Evolutionary conservation across 139 green algal genomes (phyloP), one percentile per base, ranked within the genome.

Genomic region (Ostreobium quekettii): DNA sequence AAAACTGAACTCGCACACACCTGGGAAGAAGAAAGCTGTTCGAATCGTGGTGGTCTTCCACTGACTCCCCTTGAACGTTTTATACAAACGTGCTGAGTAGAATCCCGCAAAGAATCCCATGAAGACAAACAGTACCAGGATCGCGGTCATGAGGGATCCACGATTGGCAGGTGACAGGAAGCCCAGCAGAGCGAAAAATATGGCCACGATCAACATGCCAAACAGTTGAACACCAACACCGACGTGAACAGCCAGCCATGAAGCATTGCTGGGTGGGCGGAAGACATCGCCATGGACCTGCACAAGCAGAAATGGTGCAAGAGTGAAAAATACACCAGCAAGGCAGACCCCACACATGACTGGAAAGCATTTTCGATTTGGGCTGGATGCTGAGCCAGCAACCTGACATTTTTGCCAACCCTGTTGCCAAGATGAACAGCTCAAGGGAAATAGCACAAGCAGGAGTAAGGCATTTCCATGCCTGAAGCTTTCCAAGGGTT

Each of bases 201-300:
- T 95, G 35, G 91, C 97, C 11, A 97, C 81, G 4, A 96, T 30
- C 0, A 87, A 78, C 90, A 97, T 97, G 71, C 78, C 79, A 36
- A 97, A 82, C 42, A 99, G 82, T 85, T 99, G 94, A 60, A 91
- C 83, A 39, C 94, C 94, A 8, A 91, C 96, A 62, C 94, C 94
- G 22, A 94, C 84, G 47, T 87, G 91, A n/a, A 92, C 88, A 1
- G 88, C 84, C 35, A 99, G 85, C 72, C 92, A 74, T 2, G 79
- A 90, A 1, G 80, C 36, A 33, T 81, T 24, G 0, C 67, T 29
- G 0, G 94, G 94, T 0, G 94, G 78, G 19, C 94, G 82, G 77
- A 99, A 97, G n/a, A 99, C 94, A 75, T 99, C 94, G 29, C 94
- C 94, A 74, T 99, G 94, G 42, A 97, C 86, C 82, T 86, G 74